phyloP scores from a whole-genome alignment of 2,329 filamentous ascomycete genomes.

The Uncinocarpus reesii region DNA sequence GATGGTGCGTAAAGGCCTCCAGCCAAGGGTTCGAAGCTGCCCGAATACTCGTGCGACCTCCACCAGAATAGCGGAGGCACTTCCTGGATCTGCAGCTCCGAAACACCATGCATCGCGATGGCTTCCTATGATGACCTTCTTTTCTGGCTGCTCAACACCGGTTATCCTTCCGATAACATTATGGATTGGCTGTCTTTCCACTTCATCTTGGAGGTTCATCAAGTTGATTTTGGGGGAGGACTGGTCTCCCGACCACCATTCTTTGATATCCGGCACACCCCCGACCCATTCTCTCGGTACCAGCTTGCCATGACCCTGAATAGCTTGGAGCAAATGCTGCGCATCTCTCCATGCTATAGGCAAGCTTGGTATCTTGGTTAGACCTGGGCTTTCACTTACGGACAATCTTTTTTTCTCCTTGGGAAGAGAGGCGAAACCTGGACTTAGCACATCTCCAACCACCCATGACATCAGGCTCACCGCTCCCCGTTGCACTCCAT shows the following conservation, averaged over 20 bases:
- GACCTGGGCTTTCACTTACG: slow-evolving; percentile 58
- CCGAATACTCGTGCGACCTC: slow-evolving; percentile 81
- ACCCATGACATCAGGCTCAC: slow-evolving; percentile 76
- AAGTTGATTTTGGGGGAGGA: slow-evolving; percentile 69
- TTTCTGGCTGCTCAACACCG: slow-evolving; percentile 72
- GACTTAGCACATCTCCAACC: slow-evolving; percentile 82
- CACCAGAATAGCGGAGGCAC: slow-evolving; percentile 81
- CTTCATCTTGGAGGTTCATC: slow-evolving; percentile 78
- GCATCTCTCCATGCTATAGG: slow-evolving; percentile 87
- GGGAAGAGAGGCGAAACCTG: slow-evolving; percentile 58
- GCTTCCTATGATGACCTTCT: slow-evolving; percentile 82
- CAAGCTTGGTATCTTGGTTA: slow-evolving; percentile 78
- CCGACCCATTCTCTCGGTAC: slow-evolving; percentile 64
- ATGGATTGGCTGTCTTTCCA: slow-evolving; percentile 73
- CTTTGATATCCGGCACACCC: slow-evolving; percentile 60
- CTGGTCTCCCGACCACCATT: slow-evolving; percentile 76
- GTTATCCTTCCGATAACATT: slow-evolving; percentile 78
- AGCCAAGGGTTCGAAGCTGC: slow-evolving; percentile 63
- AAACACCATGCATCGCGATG: slow-evolving; percentile 90
- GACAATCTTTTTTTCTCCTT: slow-evolving; percentile 51
- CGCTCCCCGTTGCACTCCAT: slow-evolving; percentile 70
- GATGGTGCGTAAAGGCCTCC: slow-evolving; percentile 87
- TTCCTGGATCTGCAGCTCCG: slow-evolving; percentile 74
- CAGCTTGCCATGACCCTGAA: slow-evolving; percentile 63
- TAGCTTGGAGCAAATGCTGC: slow-evolving; percentile 61